Evolutionary conservation across 148 eudicot species (phyloP), one percentile per base, ranked within the genome.

Genomic region (Amaranthus cruentus): DNA sequence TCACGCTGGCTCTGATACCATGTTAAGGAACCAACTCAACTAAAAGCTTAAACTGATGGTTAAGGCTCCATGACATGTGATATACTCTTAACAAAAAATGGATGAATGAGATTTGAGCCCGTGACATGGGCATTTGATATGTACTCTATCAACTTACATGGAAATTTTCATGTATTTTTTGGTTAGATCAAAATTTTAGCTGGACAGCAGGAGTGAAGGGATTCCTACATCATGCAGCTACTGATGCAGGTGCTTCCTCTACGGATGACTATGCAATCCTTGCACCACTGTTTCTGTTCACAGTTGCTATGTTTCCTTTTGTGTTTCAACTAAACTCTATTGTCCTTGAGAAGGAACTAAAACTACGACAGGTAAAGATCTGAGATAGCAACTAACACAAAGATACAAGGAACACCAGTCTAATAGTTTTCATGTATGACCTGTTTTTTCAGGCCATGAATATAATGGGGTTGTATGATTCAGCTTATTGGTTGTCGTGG

Each of bases 401-500:
- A 28, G 38, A 28, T 28, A 28, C 38, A 28, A 28, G 38, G 38
- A 28, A 28, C 1, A 28, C 2, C 38, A 28, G 38, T 28, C 38
- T 28, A 2, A 28, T 56, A 56, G 4, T 65, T 47, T 38, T 65
- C 4, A 4, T 65, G 8, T 42, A 76, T 10, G 38, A 28, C 38
- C 47, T 68, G 66, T 46, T 7, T 68, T 77, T 38, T 81, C 85
- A 93, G 98, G 95, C 95, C 50, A 88, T 93, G 98, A 81, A 84
- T 62, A 85, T 91, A 83, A 93, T 93, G 97, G 98, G 98, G 76
- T 95, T 93, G 43, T 91, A 89, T 83, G 98, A 93, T 80, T 86
- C 92, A 58, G 98, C 98, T 46, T 87, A 91, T 70, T 93, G 98
- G 98, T 81, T 93, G 58, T 91, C 97, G 6, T 91, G 97, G 97